Evolutionary conservation across 1,284 basidiomycete species (phyloP), one percentile per base, ranked within the genome.

Genomic region (Golubevia sp.): DNA sequence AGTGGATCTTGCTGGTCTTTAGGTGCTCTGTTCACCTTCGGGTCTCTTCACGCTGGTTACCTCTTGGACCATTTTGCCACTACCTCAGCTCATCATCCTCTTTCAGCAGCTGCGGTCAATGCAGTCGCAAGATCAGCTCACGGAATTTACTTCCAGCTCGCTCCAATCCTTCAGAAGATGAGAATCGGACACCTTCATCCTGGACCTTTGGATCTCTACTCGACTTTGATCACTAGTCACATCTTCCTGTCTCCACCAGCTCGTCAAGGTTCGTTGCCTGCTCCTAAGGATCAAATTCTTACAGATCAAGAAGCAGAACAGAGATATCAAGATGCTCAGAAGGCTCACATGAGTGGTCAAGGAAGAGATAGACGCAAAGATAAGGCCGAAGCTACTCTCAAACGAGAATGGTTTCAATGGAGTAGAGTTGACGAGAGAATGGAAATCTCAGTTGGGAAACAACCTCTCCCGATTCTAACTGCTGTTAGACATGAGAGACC

Each of bases 1-100:
- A 77, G 72, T 7, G 83, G 83, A 1, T 75, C 71, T 59, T 84
- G 83, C 63, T 84, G 83, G 83, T 76, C 83, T 8, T 50, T 69
- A 1, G 66, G 61, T 24, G 76, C 72, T 18, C 71, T 70, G 61
- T 84, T 72, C 49, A 73, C 71, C 1, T 70, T 73, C 25, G 70
- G 70, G 2, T 11, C 30, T 34, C 30, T 34, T 34, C 30, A 34
- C 11, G 30, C 30, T 34, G 30, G 30, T 34, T 34, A 34, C 11
- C 30, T 34, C 30, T 34, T 34, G 30, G 60, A 62, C 18, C 67
- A 69, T 53, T 69, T 63, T 27, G 61, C 56, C 1, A 59, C 56
- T 21, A 53, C 61, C 27, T 58, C 50, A 13, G 34, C 34, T 25
- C 30, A 34, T 34, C 67, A 69, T 59, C 64, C 23, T 25, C 55